Percentiles rank a stretch among this genome's conserved stretches.
These are phyloP conservation scores for Schwanniomyces occidentalis DNA, from an alignment of 805 yeast species.

Conservation along the genomic window DNA sequence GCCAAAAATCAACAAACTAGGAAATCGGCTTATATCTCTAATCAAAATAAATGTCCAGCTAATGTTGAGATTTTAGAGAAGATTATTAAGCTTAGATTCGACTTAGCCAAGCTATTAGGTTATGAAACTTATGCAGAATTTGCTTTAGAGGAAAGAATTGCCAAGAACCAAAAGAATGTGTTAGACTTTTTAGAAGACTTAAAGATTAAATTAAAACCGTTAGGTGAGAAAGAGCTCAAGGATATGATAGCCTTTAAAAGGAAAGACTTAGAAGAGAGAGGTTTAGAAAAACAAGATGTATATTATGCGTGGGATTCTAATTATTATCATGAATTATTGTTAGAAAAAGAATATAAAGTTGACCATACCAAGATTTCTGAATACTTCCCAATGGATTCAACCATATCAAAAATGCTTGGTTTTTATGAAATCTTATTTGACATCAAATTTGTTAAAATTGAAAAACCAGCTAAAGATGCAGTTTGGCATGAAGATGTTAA, in stretches of 20 bases:
- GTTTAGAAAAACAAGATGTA: conserved; percentile 38
- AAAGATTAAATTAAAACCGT: conserved; percentile 54
- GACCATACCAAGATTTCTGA: conserved; percentile 73
- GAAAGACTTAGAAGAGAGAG: conserved; percentile 48
- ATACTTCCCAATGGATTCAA: conserved; percentile 72
- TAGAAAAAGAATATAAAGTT: conserved; percentile 69
- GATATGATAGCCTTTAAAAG: conserved; percentile 53
- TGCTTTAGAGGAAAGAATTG: conserved; percentile 78
- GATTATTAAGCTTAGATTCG: conserved; percentile 61
- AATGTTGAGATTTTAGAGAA: conserved; percentile 62
- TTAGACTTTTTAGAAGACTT: conserved; percentile 62
- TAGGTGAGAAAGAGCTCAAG: conserved; percentile 57
- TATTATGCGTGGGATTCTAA: conserved; percentile 72
- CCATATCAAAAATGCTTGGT: conserved; percentile 66
- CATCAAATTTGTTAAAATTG: conserved; percentile 61
- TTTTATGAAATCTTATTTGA: conserved; percentile 71
- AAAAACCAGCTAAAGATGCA: conserved; percentile 35
- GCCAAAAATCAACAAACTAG: conserved; percentile 67
- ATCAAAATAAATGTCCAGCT: conserved; percentile 64
- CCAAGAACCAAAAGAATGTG: conserved; percentile 64
- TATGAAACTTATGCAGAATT: conserved; percentile 69
- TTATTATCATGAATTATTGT: conserved; percentile 62
- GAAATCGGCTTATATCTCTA: conserved; percentile 62
- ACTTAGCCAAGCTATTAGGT: conserved; percentile 64
- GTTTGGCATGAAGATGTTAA: conserved; percentile 82